Base-by-base conservation (phyloP, 2,329 filamentous ascomycete genomes). In the Curvularia hawaiiensis region DNA sequence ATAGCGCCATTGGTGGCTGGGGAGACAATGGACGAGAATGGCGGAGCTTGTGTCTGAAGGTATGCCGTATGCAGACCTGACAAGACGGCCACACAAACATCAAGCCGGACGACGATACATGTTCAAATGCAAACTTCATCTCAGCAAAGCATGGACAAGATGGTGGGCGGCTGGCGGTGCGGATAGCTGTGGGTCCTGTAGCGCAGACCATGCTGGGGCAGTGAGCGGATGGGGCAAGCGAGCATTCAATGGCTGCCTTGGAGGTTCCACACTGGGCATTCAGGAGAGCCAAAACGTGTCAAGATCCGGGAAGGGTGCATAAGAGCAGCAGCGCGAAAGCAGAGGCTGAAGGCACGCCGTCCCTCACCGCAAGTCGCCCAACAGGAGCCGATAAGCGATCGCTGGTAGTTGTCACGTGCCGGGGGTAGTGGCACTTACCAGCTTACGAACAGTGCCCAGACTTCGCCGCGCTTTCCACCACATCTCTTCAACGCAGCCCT, bases 401-500 rank as follows among this genome's bases (percentile, higher is more conserved):
- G 52, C 53, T 51, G 59, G 52, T 53, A 65, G 54, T 52, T 59
- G 63, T 75, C 72, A 75, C 73, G 73, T 75, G 73, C 53, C 50
- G n/a, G n/a, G 16, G 4, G 30, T 47, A 46, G 54, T 60, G 51
- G 67, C 65, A 63, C 61, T 59, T 67, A 58, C 64, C 67, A 66
- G 60, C 52, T 63, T 61, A 60, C 56, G 63, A 59, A 59, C 61
- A 59, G 67, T 65, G 70, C 67, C 68, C 61, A 70, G 58, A 43
- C 56, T 64, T 65, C 63, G 64, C 67, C 58, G 62, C 56, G 62
- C 60, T 66, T 63, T 64, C 65, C 60, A 67, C 65, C 51, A 61
- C 71, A 68, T 75, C 71, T 74, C 69, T 70, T 73, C 72, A 69
- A 67, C 71, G 69, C 72, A 71, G 72, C 68, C 72, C 64, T 68